Base-by-base conservation (phyloP, 768 basidiomycete species). In the Sistotremastrum suecicum region DNA sequence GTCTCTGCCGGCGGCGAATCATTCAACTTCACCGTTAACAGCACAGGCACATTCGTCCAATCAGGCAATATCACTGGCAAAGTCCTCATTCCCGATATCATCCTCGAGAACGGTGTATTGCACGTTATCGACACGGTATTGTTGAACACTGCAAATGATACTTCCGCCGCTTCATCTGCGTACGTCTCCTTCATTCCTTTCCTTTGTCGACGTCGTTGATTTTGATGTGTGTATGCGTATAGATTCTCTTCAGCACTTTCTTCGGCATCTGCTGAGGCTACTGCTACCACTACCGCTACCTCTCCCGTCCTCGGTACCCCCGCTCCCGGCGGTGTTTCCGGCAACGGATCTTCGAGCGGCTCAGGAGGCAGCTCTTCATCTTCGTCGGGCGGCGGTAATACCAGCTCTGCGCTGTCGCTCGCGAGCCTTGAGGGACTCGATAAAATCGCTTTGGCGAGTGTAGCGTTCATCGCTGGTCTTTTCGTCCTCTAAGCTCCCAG, bases 91-190 rank as follows among this genome's bases (percentile, higher is more conserved):
- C 58, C 73, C 9, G 80, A 86, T 56, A 66, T 81, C 4, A 62
- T 85, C 51, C 58, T 74, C 29, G 56, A 66, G 11, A 85, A 86
- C 50, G 83, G 83, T 40, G 84, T 85, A 37, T 58, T 81, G 6
- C 81, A 86, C 56, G 57, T 79, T 37, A 69, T 81, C 48, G 65
- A 79, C 51, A 52, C 61, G 11, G 74, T 78, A 7, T 64, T 83
- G 33, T 37, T 74, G 10, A 68, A 75, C 56, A 62, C 65, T 3
- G 56, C 66, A 5, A 52, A 48, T 2, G 60, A 80, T 54, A 39
- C 64, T 6, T 51, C 52, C 4, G 69, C 66, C 1, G 80, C 78
- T 4, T 65, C 59, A 40, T 67, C 71, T 46, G 77, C 76, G 76
- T 80, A 56, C 56, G 75, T 66, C 28, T 38, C 10, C 34, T 43